A percentile compares a stretch with the other conserved stretches of the same genome.
phyloP scores from a whole-genome alignment of 164 flowering plant genomes.

The Chimonanthus salicifolius region DNA sequence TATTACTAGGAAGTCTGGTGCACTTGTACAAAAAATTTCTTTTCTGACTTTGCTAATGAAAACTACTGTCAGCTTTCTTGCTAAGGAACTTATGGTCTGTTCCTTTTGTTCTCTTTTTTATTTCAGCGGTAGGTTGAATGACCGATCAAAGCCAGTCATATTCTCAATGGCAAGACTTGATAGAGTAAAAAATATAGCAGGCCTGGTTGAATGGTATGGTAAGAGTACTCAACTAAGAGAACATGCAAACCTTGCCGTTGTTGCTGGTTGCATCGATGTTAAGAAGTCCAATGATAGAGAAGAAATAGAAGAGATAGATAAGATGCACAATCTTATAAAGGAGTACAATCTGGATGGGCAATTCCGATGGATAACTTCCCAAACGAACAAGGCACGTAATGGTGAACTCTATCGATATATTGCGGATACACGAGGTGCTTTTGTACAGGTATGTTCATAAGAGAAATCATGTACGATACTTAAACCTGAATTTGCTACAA shows the following conservation, averaged over 20 bases:
- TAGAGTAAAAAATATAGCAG: slow-evolving; percentile 86
- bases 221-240: slow-evolving; percentile 62
- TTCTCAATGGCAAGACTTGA: slow-evolving; percentile 99
- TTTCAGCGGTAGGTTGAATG: slow-evolving; percentile 65
- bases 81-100: not conserved
- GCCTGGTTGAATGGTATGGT: slow-evolving; percentile 77
- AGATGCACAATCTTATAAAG: slow-evolving; percentile 79
- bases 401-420: slow-evolving; percentile 95
- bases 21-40: not conserved
- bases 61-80: not conserved
- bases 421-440: slow-evolving; percentile 82
- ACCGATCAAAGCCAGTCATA: slow-evolving; percentile 79
- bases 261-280: slow-evolving; percentile 78
- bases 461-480: not conserved
- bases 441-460: slow-evolving; percentile 63
- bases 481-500: not conserved
- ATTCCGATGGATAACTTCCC: slow-evolving; percentile 78
- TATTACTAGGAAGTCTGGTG: too few relatives aligned
- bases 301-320: slow-evolving; percentile 87
- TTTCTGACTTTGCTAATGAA: not conserved
- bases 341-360: slow-evolving; percentile 70
- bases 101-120: not conserved
- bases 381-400: slow-evolving; percentile 79
- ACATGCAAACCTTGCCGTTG: slow-evolving; percentile 71
- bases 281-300: slow-evolving; percentile 81